Evolutionary conservation across 1,139 yeast genomes (phyloP).

Genomic region (Nakaseomyces delphensis): DNA sequence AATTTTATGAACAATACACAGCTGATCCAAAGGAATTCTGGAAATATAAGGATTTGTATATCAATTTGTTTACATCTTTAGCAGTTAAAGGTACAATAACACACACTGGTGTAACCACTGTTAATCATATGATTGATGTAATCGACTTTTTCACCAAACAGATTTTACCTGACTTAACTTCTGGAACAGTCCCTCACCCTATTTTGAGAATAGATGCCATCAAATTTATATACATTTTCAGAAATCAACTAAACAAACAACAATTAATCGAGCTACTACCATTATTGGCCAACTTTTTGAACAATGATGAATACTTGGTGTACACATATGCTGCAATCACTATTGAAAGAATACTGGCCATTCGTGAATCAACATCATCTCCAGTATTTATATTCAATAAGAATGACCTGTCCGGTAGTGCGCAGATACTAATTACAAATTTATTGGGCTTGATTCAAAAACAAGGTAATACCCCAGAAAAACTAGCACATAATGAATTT

Average conservation of each 20-base stretch:
- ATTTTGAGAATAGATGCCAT: conserved; percentile 88
- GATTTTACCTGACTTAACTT: conserved; percentile 69
- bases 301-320: conserved; percentile 62
- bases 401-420: conserved; percentile 53
- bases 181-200: conserved; percentile 44
- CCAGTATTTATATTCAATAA: conserved; percentile 56
- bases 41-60: conserved; percentile 82
- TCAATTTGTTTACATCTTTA: conserved; percentile 75
- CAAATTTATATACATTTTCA: conserved; percentile 77
- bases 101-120: conserved; percentile 77
- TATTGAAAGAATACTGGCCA: conserved; percentile 75
- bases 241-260: conserved; percentile 84
- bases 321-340: conserved; percentile 92
- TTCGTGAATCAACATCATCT: conserved; percentile 49
- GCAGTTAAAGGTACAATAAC: conserved; percentile 89
- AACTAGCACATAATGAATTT: conserved; percentile 90
- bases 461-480: conserved; percentile 66
- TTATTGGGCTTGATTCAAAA: conserved; percentile 58
- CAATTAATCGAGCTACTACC: conserved; percentile 78
- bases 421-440: conserved; percentile 48
- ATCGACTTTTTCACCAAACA: conserved; percentile 74
- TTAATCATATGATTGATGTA: conserved; percentile 77
- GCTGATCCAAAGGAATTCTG: conserved; percentile 43
- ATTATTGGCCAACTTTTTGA: conserved; percentile 61
- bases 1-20: conserved; percentile 48